Conservation (phyloP, 2,329 filamentous ascomycete species). For the Penicillium griseofulvum region DNA sequence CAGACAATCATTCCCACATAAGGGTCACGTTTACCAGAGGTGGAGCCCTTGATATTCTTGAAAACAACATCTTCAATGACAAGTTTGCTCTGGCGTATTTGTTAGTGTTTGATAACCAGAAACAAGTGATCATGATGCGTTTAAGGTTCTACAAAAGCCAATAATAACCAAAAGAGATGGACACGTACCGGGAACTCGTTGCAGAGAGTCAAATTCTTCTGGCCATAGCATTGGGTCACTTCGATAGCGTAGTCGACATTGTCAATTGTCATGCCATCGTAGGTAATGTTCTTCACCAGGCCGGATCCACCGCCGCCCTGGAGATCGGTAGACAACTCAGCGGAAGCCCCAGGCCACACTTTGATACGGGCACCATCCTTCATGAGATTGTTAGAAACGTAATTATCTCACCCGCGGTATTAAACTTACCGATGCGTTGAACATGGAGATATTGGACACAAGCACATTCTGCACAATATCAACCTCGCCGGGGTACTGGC, state of each 20-base stretch:
- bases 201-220: constrained; percentile 62
- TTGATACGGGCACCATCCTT: constrained; percentile 69
- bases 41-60: constrained; percentile 57
- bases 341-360: constrained; percentile 63
- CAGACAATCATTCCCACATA: constrained; percentile 50
- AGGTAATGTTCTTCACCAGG: constrained; percentile 65
- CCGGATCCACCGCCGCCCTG: constrained; percentile 65
- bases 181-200: constrained; percentile 52
- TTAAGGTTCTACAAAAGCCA: background rate
- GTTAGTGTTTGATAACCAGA: background rate
- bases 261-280: constrained; percentile 58
- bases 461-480: constrained; percentile 70
- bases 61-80: constrained; percentile 57
- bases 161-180: background rate
- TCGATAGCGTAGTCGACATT: constrained; percentile 67
- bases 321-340: constrained; percentile 58
- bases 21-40: constrained; percentile 46
- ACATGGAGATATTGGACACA: constrained; percentile 60
- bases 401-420: constrained; percentile 33
- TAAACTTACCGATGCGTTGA: constrained; percentile 48
- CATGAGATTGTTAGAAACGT: constrained; percentile 34
- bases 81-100: constrained; percentile 37
- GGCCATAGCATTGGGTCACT: constrained; percentile 65
- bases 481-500: constrained; percentile 62
- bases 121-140: too few relatives aligned